Percentiles rank a stretch among this genome's conserved stretches.
These are phyloP conservation scores for Inonotus obliquus DNA, from an alignment of 1,284 basidiomycete species.

Conservation along the genomic window DNA sequence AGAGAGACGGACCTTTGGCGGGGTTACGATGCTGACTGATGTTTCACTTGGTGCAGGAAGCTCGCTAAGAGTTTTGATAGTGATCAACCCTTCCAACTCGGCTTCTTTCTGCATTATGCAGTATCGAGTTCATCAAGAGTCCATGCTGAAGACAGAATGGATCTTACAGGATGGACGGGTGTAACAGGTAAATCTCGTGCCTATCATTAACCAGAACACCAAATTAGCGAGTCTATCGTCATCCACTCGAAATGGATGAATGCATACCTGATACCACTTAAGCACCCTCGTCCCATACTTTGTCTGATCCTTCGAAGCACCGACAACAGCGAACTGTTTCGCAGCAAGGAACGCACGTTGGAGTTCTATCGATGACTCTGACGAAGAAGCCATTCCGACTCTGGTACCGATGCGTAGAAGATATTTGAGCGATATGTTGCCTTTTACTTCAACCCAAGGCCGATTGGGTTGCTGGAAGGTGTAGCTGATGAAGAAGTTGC, in stretches of 20 bases:
- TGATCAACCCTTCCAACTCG: constrained; percentile 58
- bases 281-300: constrained; percentile 74
- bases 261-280: constrained; percentile 7
- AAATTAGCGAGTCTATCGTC: too few species aligned
- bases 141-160: neutral
- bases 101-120: constrained; percentile 47
- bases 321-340: constrained; percentile 67
- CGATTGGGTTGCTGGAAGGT: too few species aligned
- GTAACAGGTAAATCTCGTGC: constrained; percentile 56
- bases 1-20: constrained; percentile 49
- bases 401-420: too few species aligned
- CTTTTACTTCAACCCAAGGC: too few species aligned
- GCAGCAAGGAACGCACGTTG: constrained; percentile 60
- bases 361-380: constrained; percentile 30
- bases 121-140: neutral
- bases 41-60: constrained; percentile 65
- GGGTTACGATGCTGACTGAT: constrained; percentile 76
- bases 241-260: too few species aligned
- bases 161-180: constrained; percentile 62
- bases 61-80: constrained; percentile 49
- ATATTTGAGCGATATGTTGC: too few species aligned
- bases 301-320: constrained; percentile 69
- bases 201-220: constrained; percentile 42
- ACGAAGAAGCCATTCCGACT: too few species aligned
- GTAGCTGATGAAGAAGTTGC: too few species aligned